Base-by-base conservation (phyloP, 371 early-diverging fungal genomes). In the Capniomyces stellatus region DNA sequence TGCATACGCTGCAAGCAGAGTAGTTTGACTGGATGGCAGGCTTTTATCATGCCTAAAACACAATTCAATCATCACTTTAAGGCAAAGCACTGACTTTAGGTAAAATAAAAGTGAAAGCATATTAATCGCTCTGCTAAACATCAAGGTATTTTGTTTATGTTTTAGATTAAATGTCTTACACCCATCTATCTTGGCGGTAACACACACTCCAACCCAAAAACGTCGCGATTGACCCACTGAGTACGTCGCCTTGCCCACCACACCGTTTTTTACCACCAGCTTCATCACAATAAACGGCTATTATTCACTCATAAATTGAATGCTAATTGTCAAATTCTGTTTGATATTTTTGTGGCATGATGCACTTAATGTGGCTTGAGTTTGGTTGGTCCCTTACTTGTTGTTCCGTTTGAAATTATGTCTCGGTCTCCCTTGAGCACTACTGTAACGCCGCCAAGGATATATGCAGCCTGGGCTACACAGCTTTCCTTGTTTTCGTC, bases 211-310 rank as follows among this genome's bases (percentile, higher is more conserved):
- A 96, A 0, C 87, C 87, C 40, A 93, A 51, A 46, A 93, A 92
- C 12, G 93, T 75, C 2, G 86, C 89, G 25, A 92, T 58, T 10
- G 81, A 61, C 1, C 99, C 99, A 18, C 86, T 72, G 23, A 98
- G 71, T n/a, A 98, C 71, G 67, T 98, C 99, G 15, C 99, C 99
- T 66, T 95, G 98, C 4, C 99, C 98, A 15, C 98, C 97, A 61
- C 91, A 89, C n/a, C 99, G 74, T 55, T 92, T 83, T 29, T 82
- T 65, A 1, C 88, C 83, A 19, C 88, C 59, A 21, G 69, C 61
- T 22, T 64, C 72, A 49, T 76, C 75, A 52, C 87, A 85, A n/a
- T 43, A 43, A 4, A 52, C 23, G 18, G 27, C 53, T 52, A 51
- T n/a, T n/a, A n/a, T n/a, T n/a, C n/a, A n/a, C n/a, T n/a, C n/a